A percentile compares a stretch with the other conserved stretches of the same genome.
Conservation (phyloP, 805 yeast genomes). For the Barnettozyma pratensis region DNA sequence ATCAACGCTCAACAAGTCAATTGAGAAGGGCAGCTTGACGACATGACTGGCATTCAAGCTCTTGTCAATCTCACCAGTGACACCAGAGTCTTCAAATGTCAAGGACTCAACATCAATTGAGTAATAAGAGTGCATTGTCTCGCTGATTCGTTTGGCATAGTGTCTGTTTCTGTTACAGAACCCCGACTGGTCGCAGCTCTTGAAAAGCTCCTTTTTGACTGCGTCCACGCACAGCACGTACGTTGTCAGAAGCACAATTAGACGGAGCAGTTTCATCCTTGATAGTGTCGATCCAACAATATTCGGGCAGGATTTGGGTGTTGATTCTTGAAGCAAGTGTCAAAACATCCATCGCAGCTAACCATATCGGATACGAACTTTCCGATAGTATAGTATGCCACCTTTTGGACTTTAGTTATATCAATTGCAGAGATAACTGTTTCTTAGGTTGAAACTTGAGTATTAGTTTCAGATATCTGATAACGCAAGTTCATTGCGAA, state of each 20-base stretch:
- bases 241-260: not conserved
- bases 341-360: too few relatives aligned
- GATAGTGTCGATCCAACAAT: not conserved
- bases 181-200: slow-evolving; percentile 74
- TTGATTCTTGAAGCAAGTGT: too few relatives aligned
- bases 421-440: too few relatives aligned
- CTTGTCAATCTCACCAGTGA: slow-evolving; percentile 47
- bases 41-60: slow-evolving; percentile 32
- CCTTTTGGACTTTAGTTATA: too few relatives aligned
- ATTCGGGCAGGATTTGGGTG: too few relatives aligned
- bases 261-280: not conserved
- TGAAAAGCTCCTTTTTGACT: slow-evolving; percentile 66
- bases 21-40: slow-evolving; percentile 48
- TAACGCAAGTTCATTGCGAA: too few relatives aligned
- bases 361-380: too few relatives aligned
- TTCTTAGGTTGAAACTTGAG: too few relatives aligned
- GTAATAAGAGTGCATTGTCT: slow-evolving; percentile 33
- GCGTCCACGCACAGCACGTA: slow-evolving; percentile 21
- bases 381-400: too few relatives aligned
- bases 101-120: slow-evolving; percentile 35
- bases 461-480: too few relatives aligned
- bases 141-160: slow-evolving; percentile 38
- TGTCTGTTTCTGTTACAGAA: slow-evolving; percentile 78
- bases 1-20: slow-evolving; percentile 52
- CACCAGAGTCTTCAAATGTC: slow-evolving; percentile 26